Percentiles rank a stretch among this genome's conserved stretches.
Evolutionary conservation across 75 land plant species (phyloP).

Genomic region (Pinus taeda): DNA sequence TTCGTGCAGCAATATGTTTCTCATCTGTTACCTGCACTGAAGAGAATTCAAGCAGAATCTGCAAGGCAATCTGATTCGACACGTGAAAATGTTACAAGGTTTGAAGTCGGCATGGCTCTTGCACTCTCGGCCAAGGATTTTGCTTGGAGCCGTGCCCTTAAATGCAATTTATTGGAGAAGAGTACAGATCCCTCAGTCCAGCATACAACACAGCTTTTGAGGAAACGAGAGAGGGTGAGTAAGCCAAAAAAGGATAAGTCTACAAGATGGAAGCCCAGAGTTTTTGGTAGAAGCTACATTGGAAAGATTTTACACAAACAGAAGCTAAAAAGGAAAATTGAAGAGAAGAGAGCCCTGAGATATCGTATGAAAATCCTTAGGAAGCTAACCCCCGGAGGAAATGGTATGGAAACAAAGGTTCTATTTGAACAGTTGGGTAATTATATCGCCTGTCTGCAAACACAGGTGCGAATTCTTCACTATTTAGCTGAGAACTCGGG

Average conservation of each 20-base stretch:
- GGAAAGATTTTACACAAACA: not conserved
- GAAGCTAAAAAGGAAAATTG: not conserved
- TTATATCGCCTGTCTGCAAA: constrained; percentile 2
- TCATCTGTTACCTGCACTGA: too few relatives aligned
- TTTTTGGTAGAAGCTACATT: not conserved
- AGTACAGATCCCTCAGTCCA: too few relatives aligned
- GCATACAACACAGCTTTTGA: too few relatives aligned
- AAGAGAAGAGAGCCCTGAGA: not conserved
- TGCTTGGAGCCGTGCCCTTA: too few relatives aligned
- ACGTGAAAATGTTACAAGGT: too few relatives aligned
- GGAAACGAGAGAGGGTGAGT: not conserved
- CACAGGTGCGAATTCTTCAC: not conserved
- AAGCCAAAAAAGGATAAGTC: not conserved
- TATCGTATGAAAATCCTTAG: constrained; percentile 1
- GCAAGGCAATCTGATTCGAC: too few relatives aligned
- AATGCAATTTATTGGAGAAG: too few relatives aligned
- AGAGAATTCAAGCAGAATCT: too few relatives aligned
- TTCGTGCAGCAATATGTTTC: too few relatives aligned
- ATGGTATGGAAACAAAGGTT: constrained; percentile 3
- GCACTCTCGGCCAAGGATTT: too few relatives aligned
- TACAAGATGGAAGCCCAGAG: not conserved
- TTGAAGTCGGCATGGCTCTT: too few relatives aligned
- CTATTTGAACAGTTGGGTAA: constrained; percentile 2
- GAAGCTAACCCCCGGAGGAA: not conserved
- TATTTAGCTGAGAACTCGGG: not conserved